Percentiles rank a stretch among this genome's conserved stretches.
Evolutionary conservation across 257 asterid species (phyloP).

Genomic region (Lavandula angustifolia): DNA sequence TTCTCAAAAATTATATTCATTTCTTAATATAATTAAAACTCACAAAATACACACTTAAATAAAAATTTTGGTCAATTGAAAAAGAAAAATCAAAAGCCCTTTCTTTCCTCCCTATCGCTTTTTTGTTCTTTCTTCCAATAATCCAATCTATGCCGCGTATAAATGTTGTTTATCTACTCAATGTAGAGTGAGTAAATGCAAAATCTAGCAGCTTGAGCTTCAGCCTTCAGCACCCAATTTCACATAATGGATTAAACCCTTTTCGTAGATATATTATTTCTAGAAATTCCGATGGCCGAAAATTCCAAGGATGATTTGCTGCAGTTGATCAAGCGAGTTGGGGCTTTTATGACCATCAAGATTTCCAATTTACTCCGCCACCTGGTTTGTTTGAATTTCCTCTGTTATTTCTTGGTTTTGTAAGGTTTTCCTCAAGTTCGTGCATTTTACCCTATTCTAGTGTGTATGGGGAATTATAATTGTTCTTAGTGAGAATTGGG

Average conservation of each 20-base stretch:
- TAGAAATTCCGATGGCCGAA: constrained; percentile 60
- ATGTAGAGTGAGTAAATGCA: not conserved
- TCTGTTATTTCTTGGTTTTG: not conserved
- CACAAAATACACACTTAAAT: too few species aligned
- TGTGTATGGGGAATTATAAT: not conserved
- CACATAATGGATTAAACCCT: not conserved
- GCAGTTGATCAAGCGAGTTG: constrained; percentile 76
- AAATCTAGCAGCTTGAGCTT: constrained; percentile 14
- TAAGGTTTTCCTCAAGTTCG: not conserved
- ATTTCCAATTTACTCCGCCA: constrained; percentile 60
- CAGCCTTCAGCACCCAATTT: not conserved
- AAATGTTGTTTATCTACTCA: not conserved
- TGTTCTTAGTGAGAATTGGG: constrained; percentile 1
- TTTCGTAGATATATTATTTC: not conserved
- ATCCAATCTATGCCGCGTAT: constrained; percentile 12
- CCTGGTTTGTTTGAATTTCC: constrained; percentile 45
- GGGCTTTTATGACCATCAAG: constrained; percentile 67
- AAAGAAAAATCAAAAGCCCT: constrained; percentile 23
- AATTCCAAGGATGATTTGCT: constrained; percentile 68
- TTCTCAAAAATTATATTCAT: too few species aligned
- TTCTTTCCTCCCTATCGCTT: constrained; percentile 8
- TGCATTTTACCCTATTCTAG: not conserved
- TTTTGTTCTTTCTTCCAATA: not conserved
- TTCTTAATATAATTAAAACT: too few species aligned
- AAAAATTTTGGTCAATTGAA: too few species aligned